Base-by-base conservation (phyloP, 2,329 filamentous ascomycete species). In the Biscogniauxia sp. region DNA sequence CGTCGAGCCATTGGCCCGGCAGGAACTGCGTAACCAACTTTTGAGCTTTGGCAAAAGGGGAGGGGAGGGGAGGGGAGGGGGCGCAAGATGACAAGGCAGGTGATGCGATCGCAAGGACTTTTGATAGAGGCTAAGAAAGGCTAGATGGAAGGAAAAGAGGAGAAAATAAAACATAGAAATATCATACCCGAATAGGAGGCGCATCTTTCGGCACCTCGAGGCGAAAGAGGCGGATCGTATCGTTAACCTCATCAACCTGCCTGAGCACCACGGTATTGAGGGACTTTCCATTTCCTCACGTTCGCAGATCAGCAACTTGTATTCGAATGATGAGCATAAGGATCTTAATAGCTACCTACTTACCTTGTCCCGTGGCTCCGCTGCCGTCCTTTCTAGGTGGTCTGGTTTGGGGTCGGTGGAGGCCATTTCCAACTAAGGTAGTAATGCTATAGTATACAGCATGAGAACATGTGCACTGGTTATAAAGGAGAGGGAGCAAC, bases 1-100 rank as follows among this genome's bases (percentile, higher is more conserved):
- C 88, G 73, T 97, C 93, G 59, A 97, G 82, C 91, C 92, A 97
- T 80, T 96, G 93, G 57, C 93, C 93, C 5, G 93, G 86, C 5
- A 87, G 81, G 76, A 95, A 96, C 82, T 90, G 74, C 51, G 76
- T 52, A 71, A 61, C 70, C 63, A 32, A 7, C 11, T 32, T 32
- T 13, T 32, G 28, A 32, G 59, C 73, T 50, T 26, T 56, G 70
- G 57, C 68, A 65, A 65, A 69, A 63, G 62, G 53, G 51, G 65
- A 58, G 63, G 25, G 57, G 32, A 15, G 13, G 9, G 9, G 37
- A 11, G 37, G 37, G 15, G 26, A 28, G 9, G 9, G 26, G 9
- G 9, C 5, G 58, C 26, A 20, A 50, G 52, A 26, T 53, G 61
- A 26, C 26, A 20, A 20, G 45, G 61, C 45, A 51, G 17, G 23